Evolutionary conservation across 495 filamentous ascomycete genomes (phyloP).

Genomic region (Penicillium diatomitis): DNA sequence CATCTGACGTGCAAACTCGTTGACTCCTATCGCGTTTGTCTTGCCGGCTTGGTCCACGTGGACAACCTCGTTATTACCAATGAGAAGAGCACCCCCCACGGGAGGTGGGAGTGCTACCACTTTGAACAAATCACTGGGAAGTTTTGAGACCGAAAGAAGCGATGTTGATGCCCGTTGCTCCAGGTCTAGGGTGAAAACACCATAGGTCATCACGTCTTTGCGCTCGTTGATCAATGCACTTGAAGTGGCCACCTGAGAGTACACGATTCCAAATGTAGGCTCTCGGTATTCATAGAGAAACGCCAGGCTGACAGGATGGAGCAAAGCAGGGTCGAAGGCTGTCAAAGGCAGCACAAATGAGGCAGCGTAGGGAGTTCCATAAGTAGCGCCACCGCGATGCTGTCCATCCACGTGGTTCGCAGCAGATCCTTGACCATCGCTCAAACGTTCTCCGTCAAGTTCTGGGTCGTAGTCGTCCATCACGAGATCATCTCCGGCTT

Average conservation of each 20-base stretch:
- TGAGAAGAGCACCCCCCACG: slow-evolving; percentile 76
- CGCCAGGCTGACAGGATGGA: slow-evolving; percentile 80
- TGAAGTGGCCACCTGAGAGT: slow-evolving; percentile 62
- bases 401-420: slow-evolving; percentile 32
- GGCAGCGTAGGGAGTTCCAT: slow-evolving; percentile 73
- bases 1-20: slow-evolving; percentile 68
- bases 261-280: slow-evolving; percentile 92
- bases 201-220: slow-evolving; percentile 78
- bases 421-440: slow-evolving; percentile 5
- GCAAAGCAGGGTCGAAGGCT: slow-evolving; percentile 74
- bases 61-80: slow-evolving; percentile 84
- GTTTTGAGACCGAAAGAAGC: slow-evolving; percentile 70
- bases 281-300: slow-evolving; percentile 97
- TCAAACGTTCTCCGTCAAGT: slow-evolving; percentile 45
- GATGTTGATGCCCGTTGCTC: slow-evolving; percentile 91
- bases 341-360: slow-evolving; percentile 86
- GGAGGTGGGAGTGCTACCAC: slow-evolving; percentile 77
- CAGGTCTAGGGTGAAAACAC: slow-evolving; percentile 90
- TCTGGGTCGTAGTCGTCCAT: slow-evolving; percentile 85
- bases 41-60: slow-evolving; percentile 96
- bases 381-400: slow-evolving; percentile 31
- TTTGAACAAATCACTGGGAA: slow-evolving; percentile 84
- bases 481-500: slow-evolving; percentile 74
- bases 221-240: slow-evolving; percentile 63
- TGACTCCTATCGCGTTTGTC: slow-evolving; percentile 87